A percentile compares a stretch with the other conserved stretches of the same genome.
Conservation (phyloP, 805 yeast species). For the Wickerhamiella azyma region DNA sequence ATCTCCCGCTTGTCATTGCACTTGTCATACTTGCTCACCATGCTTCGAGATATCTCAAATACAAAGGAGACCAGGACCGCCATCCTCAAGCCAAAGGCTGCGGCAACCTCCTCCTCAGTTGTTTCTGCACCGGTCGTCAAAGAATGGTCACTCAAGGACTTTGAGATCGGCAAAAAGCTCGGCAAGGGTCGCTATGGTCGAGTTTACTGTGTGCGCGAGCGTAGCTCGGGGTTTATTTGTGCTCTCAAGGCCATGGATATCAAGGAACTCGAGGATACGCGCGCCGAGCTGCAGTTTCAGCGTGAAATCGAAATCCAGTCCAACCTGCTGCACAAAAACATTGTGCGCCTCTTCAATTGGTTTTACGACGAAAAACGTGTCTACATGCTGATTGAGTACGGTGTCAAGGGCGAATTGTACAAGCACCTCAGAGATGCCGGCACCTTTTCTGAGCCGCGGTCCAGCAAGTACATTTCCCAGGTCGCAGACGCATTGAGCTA, state of each 20-base stretch:
- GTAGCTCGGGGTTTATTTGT: slow-evolving; percentile 59
- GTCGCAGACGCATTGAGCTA: slow-evolving; percentile 68
- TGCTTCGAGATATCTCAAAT: not conserved
- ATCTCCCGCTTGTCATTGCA: not conserved
- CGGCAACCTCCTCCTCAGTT: not conserved
- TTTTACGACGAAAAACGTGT: slow-evolving; percentile 73
- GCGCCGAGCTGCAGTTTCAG: slow-evolving; percentile 72
- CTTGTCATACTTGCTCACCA: not conserved
- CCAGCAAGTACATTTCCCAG: slow-evolving; percentile 66
- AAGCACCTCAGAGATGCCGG: slow-evolving; percentile 51
- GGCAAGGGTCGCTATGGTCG: slow-evolving; percentile 93
- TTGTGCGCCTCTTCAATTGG: slow-evolving; percentile 70
- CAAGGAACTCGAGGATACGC: slow-evolving; percentile 56
- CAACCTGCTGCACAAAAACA: slow-evolving; percentile 56
- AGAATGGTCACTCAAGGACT: slow-evolving; percentile 41
- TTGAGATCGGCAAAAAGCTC: slow-evolving; percentile 73
- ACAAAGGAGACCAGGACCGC: not conserved
- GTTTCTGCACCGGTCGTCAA: not conserved
- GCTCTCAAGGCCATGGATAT: slow-evolving; percentile 90
- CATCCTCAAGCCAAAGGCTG: not conserved
- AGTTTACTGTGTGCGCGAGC: slow-evolving; percentile 79
- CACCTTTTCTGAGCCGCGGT: slow-evolving; percentile 56
- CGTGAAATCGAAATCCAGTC: slow-evolving; percentile 89
- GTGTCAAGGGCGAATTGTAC: slow-evolving; percentile 77
- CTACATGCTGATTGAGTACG: slow-evolving; percentile 71